A percentile compares a stretch with the other conserved stretches of the same genome.
These are phyloP conservation scores for Leucogyrophana mollusca DNA, from an alignment of 768 basidiomycete species.

Conservation along the genomic window DNA sequence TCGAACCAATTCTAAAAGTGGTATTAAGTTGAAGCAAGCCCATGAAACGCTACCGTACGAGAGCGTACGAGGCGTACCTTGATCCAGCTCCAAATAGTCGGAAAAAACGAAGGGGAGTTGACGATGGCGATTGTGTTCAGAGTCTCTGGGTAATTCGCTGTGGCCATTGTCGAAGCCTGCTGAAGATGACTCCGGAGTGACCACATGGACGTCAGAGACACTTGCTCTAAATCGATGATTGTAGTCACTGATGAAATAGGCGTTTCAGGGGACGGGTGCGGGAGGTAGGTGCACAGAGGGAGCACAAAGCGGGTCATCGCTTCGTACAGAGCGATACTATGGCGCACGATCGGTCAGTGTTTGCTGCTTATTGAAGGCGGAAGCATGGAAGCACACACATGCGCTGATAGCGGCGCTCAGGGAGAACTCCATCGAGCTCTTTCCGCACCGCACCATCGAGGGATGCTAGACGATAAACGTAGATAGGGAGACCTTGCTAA, in stretches of 20 bases:
- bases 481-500: conserved; percentile 69
- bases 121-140: conserved; percentile 65
- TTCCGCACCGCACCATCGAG: conserved; percentile 51
- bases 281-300: conserved; percentile 60
- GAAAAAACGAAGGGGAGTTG: conserved; percentile 82
- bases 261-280: conserved; percentile 47
- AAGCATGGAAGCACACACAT: conserved; percentile 52
- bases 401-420: conserved; percentile 60
- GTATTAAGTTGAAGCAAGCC: too few relatives aligned
- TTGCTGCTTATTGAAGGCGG: not conserved
- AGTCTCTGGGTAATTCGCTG: conserved; percentile 82
- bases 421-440: conserved; percentile 54
- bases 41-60: too few relatives aligned
- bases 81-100: conserved; percentile 82
- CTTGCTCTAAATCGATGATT: conserved; percentile 71
- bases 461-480: conserved; percentile 73
- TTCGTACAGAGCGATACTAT: conserved; percentile 66
- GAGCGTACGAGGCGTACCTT: conserved; percentile 48
- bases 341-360: not conserved
- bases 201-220: conserved; percentile 69
- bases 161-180: conserved; percentile 71
- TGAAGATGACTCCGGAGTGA: conserved; percentile 67
- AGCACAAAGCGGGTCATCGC: conserved; percentile 63
- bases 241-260: conserved; percentile 61
- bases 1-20: conserved; percentile 69